phyloP scores from a whole-genome alignment of 2,329 filamentous ascomycete genomes.

The Blastomyces silverae region DNA sequence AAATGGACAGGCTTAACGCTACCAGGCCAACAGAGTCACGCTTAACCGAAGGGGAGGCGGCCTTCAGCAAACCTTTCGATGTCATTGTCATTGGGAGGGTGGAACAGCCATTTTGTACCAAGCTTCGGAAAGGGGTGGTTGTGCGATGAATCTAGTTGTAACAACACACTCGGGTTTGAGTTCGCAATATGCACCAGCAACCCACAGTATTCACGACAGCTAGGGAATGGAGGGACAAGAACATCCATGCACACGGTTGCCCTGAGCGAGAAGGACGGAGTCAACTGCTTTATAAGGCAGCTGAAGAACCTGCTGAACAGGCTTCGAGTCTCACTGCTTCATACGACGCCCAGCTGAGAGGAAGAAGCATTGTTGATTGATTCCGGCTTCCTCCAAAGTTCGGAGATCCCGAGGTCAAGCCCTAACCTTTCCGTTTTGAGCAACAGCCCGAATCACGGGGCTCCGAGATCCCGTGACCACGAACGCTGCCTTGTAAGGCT shows the following conservation, averaged over 20 bases:
- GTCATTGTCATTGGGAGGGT: not conserved
- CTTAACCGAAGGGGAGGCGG: not conserved
- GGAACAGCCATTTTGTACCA: not conserved
- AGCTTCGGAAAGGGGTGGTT: conserved; percentile 3
- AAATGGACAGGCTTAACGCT: conserved; percentile 3
- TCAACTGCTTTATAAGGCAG: conserved; percentile 10
- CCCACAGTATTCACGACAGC: conserved; percentile 11
- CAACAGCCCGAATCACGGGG: not conserved
- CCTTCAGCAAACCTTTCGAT: not conserved
- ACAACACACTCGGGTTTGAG: conserved; percentile 7
- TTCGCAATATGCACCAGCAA: conserved; percentile 11
- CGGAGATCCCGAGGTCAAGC: not conserved
- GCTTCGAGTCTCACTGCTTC: conserved; percentile 5
- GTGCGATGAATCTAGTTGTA: conserved; percentile 9
- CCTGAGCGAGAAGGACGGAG: not conserved
- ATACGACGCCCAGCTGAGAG: not conserved
- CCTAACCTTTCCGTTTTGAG: not conserved
- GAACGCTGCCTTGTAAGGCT: not conserved
- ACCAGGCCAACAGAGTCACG: not conserved
- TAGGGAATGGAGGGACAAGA: conserved; percentile 5
- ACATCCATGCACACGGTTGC: not conserved
- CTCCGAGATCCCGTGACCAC: not conserved
- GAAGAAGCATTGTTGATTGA: not conserved
- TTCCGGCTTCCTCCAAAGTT: not conserved
- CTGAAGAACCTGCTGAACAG: conserved; percentile 10